Evolutionary conservation across 1,284 basidiomycete species (phyloP).

Genomic region (Coniferiporia weirii): DNA sequence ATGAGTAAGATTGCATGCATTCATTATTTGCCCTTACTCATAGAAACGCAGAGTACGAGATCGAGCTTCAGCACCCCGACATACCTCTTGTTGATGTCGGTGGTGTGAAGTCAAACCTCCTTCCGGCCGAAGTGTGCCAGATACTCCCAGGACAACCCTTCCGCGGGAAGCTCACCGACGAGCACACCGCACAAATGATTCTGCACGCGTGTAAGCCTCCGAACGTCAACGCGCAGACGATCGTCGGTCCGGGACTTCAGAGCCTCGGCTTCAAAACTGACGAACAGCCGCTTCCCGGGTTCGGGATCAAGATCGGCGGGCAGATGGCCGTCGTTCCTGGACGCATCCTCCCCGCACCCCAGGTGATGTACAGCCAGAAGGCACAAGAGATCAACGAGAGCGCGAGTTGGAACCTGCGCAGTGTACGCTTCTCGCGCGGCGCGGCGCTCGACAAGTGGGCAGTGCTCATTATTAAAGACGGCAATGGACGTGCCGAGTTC

Average conservation of each 20-base stretch:
- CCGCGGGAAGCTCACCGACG: constrained; percentile 62
- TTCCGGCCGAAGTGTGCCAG: constrained; percentile 67
- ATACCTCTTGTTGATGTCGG: constrained; percentile 61
- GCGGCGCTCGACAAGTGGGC: constrained; percentile 52
- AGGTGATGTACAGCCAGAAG: constrained; percentile 48
- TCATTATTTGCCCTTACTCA: not conserved
- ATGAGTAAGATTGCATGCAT: constrained; percentile 40
- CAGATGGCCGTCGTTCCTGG: constrained; percentile 73
- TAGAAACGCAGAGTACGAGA: constrained; percentile 47
- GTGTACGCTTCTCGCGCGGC: constrained; percentile 58
- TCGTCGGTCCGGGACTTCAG: constrained; percentile 50
- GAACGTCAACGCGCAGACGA: constrained; percentile 55
- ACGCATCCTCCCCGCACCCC: constrained; percentile 56
- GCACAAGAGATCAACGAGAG: constrained; percentile 45
- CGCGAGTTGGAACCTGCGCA: constrained; percentile 67
- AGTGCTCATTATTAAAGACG: constrained; percentile 58
- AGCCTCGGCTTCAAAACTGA: constrained; percentile 53
- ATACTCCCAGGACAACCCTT: constrained; percentile 66
- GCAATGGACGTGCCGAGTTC: constrained; percentile 43
- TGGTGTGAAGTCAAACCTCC: constrained; percentile 41
- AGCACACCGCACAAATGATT: constrained; percentile 68
- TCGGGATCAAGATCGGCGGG: constrained; percentile 54
- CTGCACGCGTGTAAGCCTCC: constrained; percentile 60
- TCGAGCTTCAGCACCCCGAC: constrained; percentile 42
- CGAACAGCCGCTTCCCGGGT: constrained; percentile 42